phyloP scores from a whole-genome alignment of 805 yeast species.

The Starmerella davenportii region DNA sequence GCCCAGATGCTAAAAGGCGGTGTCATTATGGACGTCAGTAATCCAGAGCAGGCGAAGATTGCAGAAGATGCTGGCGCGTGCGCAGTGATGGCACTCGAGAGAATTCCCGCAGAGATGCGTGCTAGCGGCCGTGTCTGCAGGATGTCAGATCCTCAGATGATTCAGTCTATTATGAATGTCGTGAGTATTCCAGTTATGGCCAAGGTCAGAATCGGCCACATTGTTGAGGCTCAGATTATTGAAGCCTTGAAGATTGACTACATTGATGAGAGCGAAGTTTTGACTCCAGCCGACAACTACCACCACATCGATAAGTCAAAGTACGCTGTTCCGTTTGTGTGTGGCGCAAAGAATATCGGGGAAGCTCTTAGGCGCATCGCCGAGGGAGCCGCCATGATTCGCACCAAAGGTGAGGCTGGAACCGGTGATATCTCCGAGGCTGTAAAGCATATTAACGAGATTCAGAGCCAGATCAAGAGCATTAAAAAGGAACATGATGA shows the following conservation, averaged over 20 bases:
- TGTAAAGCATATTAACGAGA: constrained; percentile 49
- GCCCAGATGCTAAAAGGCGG: constrained; percentile 69
- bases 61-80: constrained; percentile 78
- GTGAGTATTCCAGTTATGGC: constrained; percentile 52
- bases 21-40: constrained; percentile 41
- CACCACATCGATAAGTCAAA: constrained; percentile 43
- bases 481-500: constrained; percentile 17
- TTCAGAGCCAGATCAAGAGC: constrained; percentile 38
- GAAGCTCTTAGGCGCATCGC: constrained; percentile 62
- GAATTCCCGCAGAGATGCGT: constrained; percentile 74
- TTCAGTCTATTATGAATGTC: constrained; percentile 51
- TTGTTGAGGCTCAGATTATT: constrained; percentile 63
- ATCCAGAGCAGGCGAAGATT: constrained; percentile 58
- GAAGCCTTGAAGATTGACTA: constrained; percentile 58
- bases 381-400: constrained; percentile 77
- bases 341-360: constrained; percentile 68
- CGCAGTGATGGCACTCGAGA: constrained; percentile 77
- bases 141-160: constrained; percentile 73
- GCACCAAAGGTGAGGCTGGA: constrained; percentile 81
- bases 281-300: constrained; percentile 61
- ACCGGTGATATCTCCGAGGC: constrained; percentile 78
- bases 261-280: constrained; percentile 70
- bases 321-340: constrained; percentile 60
- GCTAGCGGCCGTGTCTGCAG: constrained; percentile 67
- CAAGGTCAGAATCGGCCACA: constrained; percentile 67